A percentile compares a stretch with the other conserved stretches of the same genome.
phyloP scores from a whole-genome alignment of 148 eudicot species.

The Rhododendron kiyosumense region DNA sequence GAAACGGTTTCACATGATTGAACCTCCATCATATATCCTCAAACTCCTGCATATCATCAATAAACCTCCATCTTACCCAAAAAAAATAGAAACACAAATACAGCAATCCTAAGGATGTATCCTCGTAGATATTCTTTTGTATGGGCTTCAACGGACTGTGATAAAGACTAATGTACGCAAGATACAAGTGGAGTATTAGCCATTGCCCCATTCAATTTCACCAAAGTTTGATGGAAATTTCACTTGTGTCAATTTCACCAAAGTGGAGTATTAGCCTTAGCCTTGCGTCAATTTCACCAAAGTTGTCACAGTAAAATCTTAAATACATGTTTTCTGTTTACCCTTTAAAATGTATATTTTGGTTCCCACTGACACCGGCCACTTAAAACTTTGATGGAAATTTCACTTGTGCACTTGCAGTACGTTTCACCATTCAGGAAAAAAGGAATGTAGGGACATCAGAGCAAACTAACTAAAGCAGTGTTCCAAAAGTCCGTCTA shows the following conservation, averaged over 20 bases:
- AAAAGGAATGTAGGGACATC: background rate
- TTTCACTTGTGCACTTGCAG: background rate
- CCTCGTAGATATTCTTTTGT: background rate
- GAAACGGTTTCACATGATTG: slow-evolving; percentile 20
- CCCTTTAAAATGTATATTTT: background rate
- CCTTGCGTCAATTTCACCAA: background rate
- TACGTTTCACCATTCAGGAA: background rate
- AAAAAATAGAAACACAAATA: background rate
- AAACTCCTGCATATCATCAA: slow-evolving; percentile 11
- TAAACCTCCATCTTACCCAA: background rate
- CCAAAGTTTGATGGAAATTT: too few species aligned
- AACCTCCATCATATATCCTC: slow-evolving; percentile 40
- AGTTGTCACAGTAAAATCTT: background rate
- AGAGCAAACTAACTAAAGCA: background rate
- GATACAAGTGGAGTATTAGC: background rate
- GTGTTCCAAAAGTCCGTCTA: background rate
- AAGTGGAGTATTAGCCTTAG: background rate
- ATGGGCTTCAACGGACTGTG: background rate
- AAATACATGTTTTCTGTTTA: background rate
- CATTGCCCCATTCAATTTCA: background rate
- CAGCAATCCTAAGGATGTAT: background rate
- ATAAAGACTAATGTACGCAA: background rate
- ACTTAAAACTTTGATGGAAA: background rate
- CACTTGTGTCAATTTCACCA: too few species aligned
- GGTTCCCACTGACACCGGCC: too few species aligned